These are phyloP conservation scores for Podila horticola DNA, from an alignment of 192 early-diverging fungal genomes.

Conservation along the genomic window DNA sequence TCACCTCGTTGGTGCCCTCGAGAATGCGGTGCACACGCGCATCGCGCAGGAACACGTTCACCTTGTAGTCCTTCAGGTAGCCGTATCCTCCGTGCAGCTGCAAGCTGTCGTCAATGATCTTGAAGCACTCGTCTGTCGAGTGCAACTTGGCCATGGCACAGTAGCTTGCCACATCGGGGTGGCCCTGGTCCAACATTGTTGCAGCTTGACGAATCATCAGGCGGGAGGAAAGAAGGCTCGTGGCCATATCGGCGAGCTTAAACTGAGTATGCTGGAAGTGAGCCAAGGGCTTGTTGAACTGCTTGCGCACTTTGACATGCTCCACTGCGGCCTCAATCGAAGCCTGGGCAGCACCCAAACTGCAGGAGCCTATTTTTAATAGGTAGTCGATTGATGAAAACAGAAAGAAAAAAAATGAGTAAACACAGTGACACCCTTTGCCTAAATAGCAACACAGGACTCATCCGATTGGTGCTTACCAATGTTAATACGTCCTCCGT, in stretches of 20 bases:
- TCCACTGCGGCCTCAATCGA: constrained; percentile 54
- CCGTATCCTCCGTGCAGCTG: constrained; percentile 70
- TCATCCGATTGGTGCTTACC: constrained; percentile 19
- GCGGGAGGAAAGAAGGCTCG: constrained; percentile 55
- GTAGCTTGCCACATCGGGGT: constrained; percentile 51
- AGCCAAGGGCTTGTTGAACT: constrained; percentile 59
- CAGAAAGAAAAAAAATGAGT: background rate
- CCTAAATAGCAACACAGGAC: background rate
- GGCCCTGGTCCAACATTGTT: constrained; percentile 56
- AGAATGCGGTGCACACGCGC: constrained; percentile 68
- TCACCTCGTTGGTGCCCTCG: constrained; percentile 71
- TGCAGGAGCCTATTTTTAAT: constrained; percentile 55
- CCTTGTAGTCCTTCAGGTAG: constrained; percentile 69
- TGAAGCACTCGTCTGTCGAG: constrained; percentile 66
- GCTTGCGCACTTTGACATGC: constrained; percentile 63
- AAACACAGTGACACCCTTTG: background rate
- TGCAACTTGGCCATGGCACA: constrained; percentile 70
- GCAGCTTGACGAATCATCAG: constrained; percentile 60
- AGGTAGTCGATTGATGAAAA: background rate
- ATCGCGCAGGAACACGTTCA: constrained; percentile 68
- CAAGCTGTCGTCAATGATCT: constrained; percentile 61
- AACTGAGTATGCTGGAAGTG: constrained; percentile 66
- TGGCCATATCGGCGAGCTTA: constrained; percentile 68
- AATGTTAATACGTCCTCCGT: constrained; percentile 69
- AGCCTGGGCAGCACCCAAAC: constrained; percentile 66